Conservation (phyloP, 164 flowering plant genomes). For the Protea cynaroides region DNA sequence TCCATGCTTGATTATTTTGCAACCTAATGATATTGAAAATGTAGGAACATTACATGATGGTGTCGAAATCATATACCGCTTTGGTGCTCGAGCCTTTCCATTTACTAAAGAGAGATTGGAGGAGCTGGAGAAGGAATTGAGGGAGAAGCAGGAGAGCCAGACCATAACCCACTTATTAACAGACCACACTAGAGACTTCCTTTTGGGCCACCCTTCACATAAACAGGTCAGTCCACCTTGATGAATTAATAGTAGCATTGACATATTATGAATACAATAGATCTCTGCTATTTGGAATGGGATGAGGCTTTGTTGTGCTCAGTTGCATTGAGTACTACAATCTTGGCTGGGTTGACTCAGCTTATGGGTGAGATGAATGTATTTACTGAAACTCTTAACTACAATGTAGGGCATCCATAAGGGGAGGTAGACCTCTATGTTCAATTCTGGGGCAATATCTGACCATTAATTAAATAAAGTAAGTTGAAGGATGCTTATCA, state of each 20-base stretch:
- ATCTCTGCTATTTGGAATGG: not conserved
- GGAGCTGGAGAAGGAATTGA: constrained; percentile 39
- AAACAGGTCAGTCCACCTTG: constrained; percentile 29
- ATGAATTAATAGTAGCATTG: not conserved
- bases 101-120: constrained; percentile 47
- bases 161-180: constrained; percentile 37
- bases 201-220: constrained; percentile 32
- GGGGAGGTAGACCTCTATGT: no score
- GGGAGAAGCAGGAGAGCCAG: constrained; percentile 49
- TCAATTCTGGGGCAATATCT: no score
- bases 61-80: constrained; percentile 47
- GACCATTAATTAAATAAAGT: no score
- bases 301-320: no score
- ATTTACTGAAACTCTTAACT: no score
- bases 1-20: constrained; percentile 53
- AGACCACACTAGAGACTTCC: constrained; percentile 36
- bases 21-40: constrained; percentile 28
- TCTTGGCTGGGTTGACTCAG: no score
- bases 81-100: constrained; percentile 52
- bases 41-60: constrained; percentile 34
- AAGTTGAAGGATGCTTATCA: not conserved
- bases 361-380: no score
- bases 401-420: no score
- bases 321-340: no score
- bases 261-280: not conserved